Evolutionary conservation across 371 early-diverging fungal genomes (phyloP).

Genomic region (Coemansia sp.): DNA sequence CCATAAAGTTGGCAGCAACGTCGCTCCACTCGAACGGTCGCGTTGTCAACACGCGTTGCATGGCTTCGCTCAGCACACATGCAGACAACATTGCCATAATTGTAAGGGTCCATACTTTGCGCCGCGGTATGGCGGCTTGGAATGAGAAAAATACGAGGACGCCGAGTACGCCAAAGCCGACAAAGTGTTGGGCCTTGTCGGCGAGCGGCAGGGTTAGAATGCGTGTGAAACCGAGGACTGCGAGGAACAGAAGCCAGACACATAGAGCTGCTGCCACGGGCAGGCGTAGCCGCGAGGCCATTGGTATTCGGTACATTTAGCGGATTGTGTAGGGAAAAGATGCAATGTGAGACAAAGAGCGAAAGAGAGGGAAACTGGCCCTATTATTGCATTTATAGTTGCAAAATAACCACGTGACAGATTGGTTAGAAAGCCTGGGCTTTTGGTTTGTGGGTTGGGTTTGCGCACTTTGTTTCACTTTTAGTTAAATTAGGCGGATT

Average conservation of each 20-base stretch:
- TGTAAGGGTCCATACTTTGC: slow-evolving; percentile 24
- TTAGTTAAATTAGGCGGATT: too few relatives aligned
- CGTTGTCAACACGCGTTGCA: slow-evolving; percentile 35
- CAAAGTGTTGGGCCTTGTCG: slow-evolving; percentile 44
- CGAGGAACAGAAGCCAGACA: slow-evolving; percentile 28
- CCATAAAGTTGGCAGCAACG: slow-evolving; percentile 34
- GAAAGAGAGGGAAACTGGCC: too few relatives aligned
- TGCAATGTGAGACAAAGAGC: background rate
- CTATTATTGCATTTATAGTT: too few relatives aligned
- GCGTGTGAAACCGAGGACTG: slow-evolving; percentile 38
- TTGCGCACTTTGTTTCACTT: too few relatives aligned
- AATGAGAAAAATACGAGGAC: slow-evolving; percentile 33
- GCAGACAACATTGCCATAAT: slow-evolving; percentile 2
- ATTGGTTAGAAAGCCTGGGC: too few relatives aligned
- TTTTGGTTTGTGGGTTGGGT: too few relatives aligned
- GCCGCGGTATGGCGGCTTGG: slow-evolving; percentile 25
- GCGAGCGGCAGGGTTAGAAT: slow-evolving; percentile 19
- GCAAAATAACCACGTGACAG: too few relatives aligned
- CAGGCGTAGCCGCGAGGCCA: slow-evolving; percentile 25
- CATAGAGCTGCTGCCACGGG: slow-evolving; percentile 15
- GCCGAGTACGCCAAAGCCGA: slow-evolving; percentile 32
- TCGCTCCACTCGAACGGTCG: slow-evolving; percentile 43
- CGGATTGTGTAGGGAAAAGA: background rate
- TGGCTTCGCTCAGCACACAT: slow-evolving; percentile 33
- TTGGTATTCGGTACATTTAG: slow-evolving; percentile 24